A percentile compares a stretch with the other conserved stretches of the same genome.
Evolutionary conservation across 2,329 filamentous ascomycete species (phyloP).

Genomic region (Trichophyton mentagrophytes): DNA sequence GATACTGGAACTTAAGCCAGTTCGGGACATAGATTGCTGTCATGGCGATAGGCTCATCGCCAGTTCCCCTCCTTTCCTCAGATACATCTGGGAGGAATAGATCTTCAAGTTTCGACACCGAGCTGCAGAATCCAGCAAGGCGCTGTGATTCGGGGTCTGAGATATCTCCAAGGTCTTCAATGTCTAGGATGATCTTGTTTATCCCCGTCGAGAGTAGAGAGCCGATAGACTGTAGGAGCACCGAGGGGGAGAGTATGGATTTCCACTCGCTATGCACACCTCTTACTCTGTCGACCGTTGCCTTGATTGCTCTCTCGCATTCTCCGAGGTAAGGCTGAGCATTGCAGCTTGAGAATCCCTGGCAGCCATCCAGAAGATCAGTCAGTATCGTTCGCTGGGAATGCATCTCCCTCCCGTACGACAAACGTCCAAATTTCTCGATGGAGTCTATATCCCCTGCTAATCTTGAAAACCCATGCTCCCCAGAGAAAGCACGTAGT

Average conservation of each 20-base stretch:
- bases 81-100: conserved; percentile 40
- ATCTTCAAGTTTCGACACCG: conserved; percentile 43
- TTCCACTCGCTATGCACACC: conserved; percentile 46
- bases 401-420: conserved; percentile 53
- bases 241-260: conserved; percentile 45
- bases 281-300: conserved; percentile 45
- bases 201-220: conserved; percentile 46
- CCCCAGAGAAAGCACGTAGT: conserved; percentile 37
- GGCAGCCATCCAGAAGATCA: conserved; percentile 50
- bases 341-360: conserved; percentile 49
- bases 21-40: conserved; percentile 49
- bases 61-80: conserved; percentile 20
- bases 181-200: conserved; percentile 47
- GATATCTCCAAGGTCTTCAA: conserved; percentile 52
- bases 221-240: conserved; percentile 49
- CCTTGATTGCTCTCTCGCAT: conserved; percentile 47
- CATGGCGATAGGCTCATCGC: conserved; percentile 32
- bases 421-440: conserved; percentile 46
- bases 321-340: conserved; percentile 46
- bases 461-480: conserved; percentile 38
- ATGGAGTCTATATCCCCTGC: conserved; percentile 43
- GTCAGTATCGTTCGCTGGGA: conserved; percentile 49
- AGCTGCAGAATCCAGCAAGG: conserved; percentile 45
- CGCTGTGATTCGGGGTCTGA: conserved; percentile 49
- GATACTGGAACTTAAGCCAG: conserved; percentile 54